Evolutionary conservation across 176 grass and related monocot species (phyloP).

Genomic region (Triticum urartu): DNA sequence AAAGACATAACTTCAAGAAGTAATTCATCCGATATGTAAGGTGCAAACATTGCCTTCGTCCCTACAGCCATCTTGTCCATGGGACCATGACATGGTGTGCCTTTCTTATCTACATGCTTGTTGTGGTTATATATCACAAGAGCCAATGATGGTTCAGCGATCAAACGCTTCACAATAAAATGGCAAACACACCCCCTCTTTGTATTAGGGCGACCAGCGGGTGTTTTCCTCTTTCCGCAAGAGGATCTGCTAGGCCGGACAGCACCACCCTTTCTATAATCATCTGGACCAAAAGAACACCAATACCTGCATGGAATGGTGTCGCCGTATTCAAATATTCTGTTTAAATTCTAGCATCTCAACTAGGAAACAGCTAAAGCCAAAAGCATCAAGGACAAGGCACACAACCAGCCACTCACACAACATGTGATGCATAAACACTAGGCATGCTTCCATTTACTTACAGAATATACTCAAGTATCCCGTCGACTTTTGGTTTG

Average conservation of each 20-base stretch:
- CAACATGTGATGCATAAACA: background rate
- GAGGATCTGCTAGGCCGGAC: slow-evolving; percentile 77
- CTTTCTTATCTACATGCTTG: slow-evolving; percentile 95
- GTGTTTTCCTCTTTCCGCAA: slow-evolving; percentile 70
- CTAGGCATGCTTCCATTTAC: slow-evolving; percentile 30
- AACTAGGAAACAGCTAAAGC: background rate
- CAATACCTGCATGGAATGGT: slow-evolving; percentile 70
- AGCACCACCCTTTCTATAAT: slow-evolving; percentile 75
- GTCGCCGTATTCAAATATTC: slow-evolving; percentile 7
- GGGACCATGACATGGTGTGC: slow-evolving; percentile 82
- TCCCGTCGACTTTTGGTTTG: slow-evolving; percentile 97
- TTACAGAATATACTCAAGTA: slow-evolving; percentile 98
- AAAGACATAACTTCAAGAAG: slow-evolving; percentile 87
- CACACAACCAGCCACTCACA: background rate
- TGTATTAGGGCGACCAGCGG: slow-evolving; percentile 89
- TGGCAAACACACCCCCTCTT: slow-evolving; percentile 97
- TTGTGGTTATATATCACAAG: slow-evolving; percentile 98
- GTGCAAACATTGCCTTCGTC: slow-evolving; percentile 88
- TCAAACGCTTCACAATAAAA: slow-evolving; percentile 97
- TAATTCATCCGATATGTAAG: slow-evolving; percentile 90
- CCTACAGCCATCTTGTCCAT: slow-evolving; percentile 87
- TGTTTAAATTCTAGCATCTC: slow-evolving; percentile 22
- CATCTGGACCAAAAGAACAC: slow-evolving; percentile 98
- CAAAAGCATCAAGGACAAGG: background rate
- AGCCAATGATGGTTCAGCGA: slow-evolving; percentile 86